phyloP scores from a whole-genome alignment of 345 rosid genomes.

The Reutealis trisperma region DNA sequence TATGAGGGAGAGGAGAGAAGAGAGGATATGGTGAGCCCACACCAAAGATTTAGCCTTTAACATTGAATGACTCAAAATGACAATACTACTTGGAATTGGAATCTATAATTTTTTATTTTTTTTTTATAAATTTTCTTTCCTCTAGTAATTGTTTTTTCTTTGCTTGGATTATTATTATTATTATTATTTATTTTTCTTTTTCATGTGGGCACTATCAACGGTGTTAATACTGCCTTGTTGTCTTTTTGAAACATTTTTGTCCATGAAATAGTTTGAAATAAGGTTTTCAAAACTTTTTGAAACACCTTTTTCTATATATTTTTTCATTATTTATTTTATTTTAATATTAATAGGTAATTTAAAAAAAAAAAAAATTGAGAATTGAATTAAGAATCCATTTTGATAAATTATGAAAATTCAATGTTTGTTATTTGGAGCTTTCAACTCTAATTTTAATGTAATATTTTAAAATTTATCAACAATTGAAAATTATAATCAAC shows the following conservation, averaged over 20 bases:
- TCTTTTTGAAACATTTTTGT: background rate
- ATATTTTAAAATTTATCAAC: too few species aligned
- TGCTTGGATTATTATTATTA: constrained; percentile 1
- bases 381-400: too few species aligned
- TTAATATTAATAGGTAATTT: too few species aligned
- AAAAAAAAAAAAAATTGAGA: too few species aligned
- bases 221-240: background rate
- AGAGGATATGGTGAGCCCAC: constrained; percentile 25
- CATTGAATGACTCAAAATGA: constrained; percentile 2
- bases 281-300: background rate
- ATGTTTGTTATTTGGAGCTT: too few species aligned
- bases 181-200: background rate
- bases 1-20: background rate
- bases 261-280: background rate
- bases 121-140: too few species aligned
- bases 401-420: too few species aligned
- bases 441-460: too few species aligned
- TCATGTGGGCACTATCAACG: constrained; percentile 6
- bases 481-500: too few species aligned
- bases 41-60: constrained; percentile 8
- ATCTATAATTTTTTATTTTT: background rate
- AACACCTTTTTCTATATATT: too few species aligned
- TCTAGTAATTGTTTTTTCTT: background rate
- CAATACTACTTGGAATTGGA: background rate
- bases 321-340: too few species aligned